Conservation (phyloP, 2,329 filamentous ascomycete species). For the Fusarium sp. region DNA sequence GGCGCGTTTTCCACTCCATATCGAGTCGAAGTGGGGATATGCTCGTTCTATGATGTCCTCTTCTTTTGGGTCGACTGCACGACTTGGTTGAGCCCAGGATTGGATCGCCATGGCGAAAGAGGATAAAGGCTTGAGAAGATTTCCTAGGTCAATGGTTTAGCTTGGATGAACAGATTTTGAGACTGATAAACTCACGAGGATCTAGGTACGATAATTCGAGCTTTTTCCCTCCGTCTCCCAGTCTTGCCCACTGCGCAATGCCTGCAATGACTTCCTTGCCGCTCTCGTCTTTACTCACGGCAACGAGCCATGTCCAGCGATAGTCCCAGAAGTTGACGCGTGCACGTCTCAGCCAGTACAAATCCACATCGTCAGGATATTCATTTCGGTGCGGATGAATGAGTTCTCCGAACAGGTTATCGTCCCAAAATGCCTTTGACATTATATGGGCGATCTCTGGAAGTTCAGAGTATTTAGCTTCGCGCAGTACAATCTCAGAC, state of each 20-base stretch:
- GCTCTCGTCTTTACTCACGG: slow-evolving; percentile 36
- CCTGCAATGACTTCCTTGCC: slow-evolving; percentile 28
- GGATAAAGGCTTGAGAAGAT: slow-evolving; percentile 35
- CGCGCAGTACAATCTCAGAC: slow-evolving; percentile 30
- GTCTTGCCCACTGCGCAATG: slow-evolving; percentile 36
- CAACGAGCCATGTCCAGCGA: slow-evolving; percentile 47
- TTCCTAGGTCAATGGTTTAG: slow-evolving; percentile 19
- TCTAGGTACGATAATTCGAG: slow-evolving; percentile 28
- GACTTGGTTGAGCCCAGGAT: slow-evolving; percentile 26
- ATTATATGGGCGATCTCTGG: slow-evolving; percentile 47
- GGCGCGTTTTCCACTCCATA: slow-evolving; percentile 39
- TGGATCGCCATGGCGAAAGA: slow-evolving; percentile 29
- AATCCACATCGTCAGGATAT: slow-evolving; percentile 50
- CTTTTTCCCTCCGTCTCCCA: slow-evolving; percentile 34
- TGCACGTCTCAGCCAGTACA: slow-evolving; percentile 49
- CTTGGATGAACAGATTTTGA: not conserved
- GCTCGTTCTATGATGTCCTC: slow-evolving; percentile 36
- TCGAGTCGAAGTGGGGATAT: slow-evolving; percentile 25
- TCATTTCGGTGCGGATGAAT: slow-evolving; percentile 54
- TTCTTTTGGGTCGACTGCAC: slow-evolving; percentile 19
- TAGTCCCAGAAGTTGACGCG: slow-evolving; percentile 50
- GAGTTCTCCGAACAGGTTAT: slow-evolving; percentile 52
- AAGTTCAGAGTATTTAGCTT: slow-evolving; percentile 45
- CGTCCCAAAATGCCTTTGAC: slow-evolving; percentile 52
- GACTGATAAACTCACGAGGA: slow-evolving; percentile 23